Percentiles rank a stretch among this genome's conserved stretches.
Evolutionary conservation across 2,329 filamentous ascomycete species (phyloP).

Genomic region (Ascochyta lentis): DNA sequence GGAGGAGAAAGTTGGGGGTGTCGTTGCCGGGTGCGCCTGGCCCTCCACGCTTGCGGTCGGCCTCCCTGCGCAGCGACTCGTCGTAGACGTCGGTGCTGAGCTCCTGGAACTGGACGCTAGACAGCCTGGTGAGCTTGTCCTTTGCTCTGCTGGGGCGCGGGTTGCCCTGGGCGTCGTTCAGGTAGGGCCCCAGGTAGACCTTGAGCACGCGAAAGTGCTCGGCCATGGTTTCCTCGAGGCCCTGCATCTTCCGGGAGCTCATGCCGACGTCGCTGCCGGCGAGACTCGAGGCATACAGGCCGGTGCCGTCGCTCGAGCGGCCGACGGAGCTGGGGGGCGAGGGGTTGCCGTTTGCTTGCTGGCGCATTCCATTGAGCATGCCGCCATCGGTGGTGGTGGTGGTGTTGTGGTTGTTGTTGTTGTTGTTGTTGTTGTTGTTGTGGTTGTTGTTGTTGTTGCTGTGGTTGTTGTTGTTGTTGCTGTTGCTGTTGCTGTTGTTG

Average conservation of each 20-base stretch:
- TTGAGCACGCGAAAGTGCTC: slow-evolving; percentile 85
- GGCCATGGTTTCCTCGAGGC: slow-evolving; percentile 72
- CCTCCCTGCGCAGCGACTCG: slow-evolving; percentile 86
- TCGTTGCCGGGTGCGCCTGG: slow-evolving; percentile 56
- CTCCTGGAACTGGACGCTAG: slow-evolving; percentile 93
- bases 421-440: slow-evolving; percentile 29
- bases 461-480: no score
- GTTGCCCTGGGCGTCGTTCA: slow-evolving; percentile 76
- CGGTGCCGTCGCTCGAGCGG: slow-evolving; percentile 81
- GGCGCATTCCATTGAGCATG: slow-evolving; percentile 62
- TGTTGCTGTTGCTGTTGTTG: no score
- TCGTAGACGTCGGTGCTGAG: slow-evolving; percentile 98
- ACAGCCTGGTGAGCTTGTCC: slow-evolving; percentile 91
- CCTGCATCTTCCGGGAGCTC: slow-evolving; percentile 65
- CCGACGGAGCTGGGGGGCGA: slow-evolving; percentile 90
- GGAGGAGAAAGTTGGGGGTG: slow-evolving; percentile 69
- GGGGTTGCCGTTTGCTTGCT: slow-evolving; percentile 60
- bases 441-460: no score
- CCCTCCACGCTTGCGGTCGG: slow-evolving; percentile 58
- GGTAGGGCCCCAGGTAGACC: slow-evolving; percentile 72
- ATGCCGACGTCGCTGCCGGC: slow-evolving; percentile 59
- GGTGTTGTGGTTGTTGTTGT: slow-evolving; percentile 45
- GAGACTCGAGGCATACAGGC: slow-evolving; percentile 62
- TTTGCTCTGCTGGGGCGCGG: slow-evolving; percentile 85
- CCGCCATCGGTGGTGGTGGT: slow-evolving; percentile 49